Conservation (phyloP, 768 basidiomycete genomes). For the Lactifluus piperatus region DNA sequence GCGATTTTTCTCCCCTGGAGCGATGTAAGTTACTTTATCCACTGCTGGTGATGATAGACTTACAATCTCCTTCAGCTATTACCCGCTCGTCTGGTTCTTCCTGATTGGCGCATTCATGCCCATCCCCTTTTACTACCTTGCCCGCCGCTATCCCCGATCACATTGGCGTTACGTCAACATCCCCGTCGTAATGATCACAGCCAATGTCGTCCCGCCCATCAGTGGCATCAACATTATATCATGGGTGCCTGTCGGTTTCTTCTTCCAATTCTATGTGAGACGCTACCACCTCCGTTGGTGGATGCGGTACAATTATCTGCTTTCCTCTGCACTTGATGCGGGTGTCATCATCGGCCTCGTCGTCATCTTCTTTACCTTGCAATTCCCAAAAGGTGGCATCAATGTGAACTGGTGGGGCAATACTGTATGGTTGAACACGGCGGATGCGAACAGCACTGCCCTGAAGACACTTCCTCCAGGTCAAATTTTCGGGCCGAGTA, state of each 20-base stretch:
- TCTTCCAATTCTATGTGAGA: slow-evolving; percentile 82
- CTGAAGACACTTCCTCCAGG: slow-evolving; percentile 38
- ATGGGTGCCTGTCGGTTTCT: slow-evolving; percentile 69
- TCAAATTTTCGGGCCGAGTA: slow-evolving; percentile 47
- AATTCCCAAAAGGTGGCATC: slow-evolving; percentile 50
- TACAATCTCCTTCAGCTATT: slow-evolving; percentile 35
- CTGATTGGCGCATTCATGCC: slow-evolving; percentile 67
- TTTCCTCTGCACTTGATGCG: too few species aligned
- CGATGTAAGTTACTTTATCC: slow-evolving; percentile 34
- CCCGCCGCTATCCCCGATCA: slow-evolving; percentile 71
- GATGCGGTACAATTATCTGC: slow-evolving; percentile 85
- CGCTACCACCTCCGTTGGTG: slow-evolving; percentile 55
- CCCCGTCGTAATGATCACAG: slow-evolving; percentile 75
- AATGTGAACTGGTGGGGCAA: slow-evolving; percentile 76
- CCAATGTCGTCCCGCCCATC: slow-evolving; percentile 70
- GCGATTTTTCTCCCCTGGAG: too few species aligned
- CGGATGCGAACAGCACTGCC: slow-evolving; percentile 57
- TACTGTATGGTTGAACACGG: slow-evolving; percentile 61
- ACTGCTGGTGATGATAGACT: neutral
- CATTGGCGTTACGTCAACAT: slow-evolving; percentile 83
- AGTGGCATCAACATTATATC: slow-evolving; percentile 84
- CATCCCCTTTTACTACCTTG: slow-evolving; percentile 76
- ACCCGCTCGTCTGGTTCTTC: slow-evolving; percentile 64
- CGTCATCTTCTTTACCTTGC: slow-evolving; percentile 55
- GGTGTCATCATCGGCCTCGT: slow-evolving; percentile 49